Evolutionary conservation across 202 grass and related monocot species (phyloP).

Genomic region (Carex sylvatica): DNA sequence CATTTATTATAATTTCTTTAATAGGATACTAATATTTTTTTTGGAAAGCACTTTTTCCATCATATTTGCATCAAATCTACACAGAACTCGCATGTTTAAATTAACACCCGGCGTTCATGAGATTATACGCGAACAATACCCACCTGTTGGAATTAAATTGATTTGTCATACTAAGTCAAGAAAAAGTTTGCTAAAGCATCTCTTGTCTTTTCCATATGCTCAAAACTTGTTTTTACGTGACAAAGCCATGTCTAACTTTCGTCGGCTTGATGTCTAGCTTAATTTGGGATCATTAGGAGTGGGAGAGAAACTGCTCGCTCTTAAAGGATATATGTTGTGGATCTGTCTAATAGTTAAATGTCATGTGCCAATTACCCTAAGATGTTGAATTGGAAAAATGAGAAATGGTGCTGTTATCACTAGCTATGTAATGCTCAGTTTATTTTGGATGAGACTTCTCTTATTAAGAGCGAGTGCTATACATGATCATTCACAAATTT

Average conservation of each 20-base stretch:
- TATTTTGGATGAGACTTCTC: background rate
- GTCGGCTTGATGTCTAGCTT: background rate
- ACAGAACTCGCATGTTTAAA: background rate
- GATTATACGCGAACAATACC: background rate
- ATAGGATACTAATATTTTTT: background rate
- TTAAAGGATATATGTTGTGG: background rate
- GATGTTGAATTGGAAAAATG: background rate
- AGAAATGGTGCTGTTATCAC: background rate
- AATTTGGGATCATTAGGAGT: background rate
- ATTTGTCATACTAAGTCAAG: background rate
- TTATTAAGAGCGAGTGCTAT: background rate
- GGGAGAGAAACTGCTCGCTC: background rate
- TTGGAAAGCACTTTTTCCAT: background rate
- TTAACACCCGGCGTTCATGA: background rate
- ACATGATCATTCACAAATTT: background rate
- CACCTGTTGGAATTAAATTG: background rate
- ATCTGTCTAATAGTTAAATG: background rate
- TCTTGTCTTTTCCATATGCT: background rate
- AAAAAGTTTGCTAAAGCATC: no score
- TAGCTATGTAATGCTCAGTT: background rate
- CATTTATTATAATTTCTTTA: conserved; percentile 2
- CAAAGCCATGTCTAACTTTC: background rate
- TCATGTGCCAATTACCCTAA: background rate
- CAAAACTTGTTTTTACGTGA: background rate
- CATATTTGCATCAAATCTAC: background rate